Percentiles rank a stretch among this genome's conserved stretches.
These are phyloP conservation scores for Suhomyces kunorum DNA, from an alignment of 1,139 yeast genomes.

Conservation along the genomic window DNA sequence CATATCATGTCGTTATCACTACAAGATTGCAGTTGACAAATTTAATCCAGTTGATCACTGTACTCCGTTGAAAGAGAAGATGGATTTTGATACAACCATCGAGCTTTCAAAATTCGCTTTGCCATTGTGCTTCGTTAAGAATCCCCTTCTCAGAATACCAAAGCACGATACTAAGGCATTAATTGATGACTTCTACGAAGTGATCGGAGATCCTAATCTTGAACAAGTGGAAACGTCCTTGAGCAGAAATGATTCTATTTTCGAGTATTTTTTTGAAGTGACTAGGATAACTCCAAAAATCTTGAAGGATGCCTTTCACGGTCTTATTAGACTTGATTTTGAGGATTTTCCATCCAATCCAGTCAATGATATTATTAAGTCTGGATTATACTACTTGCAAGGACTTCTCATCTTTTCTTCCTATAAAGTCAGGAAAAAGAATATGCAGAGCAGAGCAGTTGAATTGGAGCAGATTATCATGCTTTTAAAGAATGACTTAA, in stretches of 20 bases:
- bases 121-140: slow-evolving; percentile 59
- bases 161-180: slow-evolving; percentile 72
- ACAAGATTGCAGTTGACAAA: slow-evolving; percentile 58
- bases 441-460: slow-evolving; percentile 76
- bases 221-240: slow-evolving; percentile 35
- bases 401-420: slow-evolving; percentile 68
- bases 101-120: slow-evolving; percentile 62
- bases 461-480: slow-evolving; percentile 76
- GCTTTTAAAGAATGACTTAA: slow-evolving; percentile 64
- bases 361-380: slow-evolving; percentile 22
- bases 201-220: slow-evolving; percentile 66
- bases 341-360: slow-evolving; percentile 15
- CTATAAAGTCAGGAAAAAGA: slow-evolving; percentile 67
- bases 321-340: slow-evolving; percentile 46
- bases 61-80: slow-evolving; percentile 44
- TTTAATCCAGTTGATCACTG: slow-evolving; percentile 69
- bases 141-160: slow-evolving; percentile 57
- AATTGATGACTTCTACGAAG: slow-evolving; percentile 71
- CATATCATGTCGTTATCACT: slow-evolving; percentile 75
- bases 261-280: slow-evolving; percentile 55
- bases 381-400: slow-evolving; percentile 73
- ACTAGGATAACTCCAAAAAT: slow-evolving; percentile 49
- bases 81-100: slow-evolving; percentile 49
- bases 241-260: slow-evolving; percentile 40
- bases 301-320: slow-evolving; percentile 60